phyloP scores from a whole-genome alignment of 306 rosid species.

The Chamaecrista fasciculata region DNA sequence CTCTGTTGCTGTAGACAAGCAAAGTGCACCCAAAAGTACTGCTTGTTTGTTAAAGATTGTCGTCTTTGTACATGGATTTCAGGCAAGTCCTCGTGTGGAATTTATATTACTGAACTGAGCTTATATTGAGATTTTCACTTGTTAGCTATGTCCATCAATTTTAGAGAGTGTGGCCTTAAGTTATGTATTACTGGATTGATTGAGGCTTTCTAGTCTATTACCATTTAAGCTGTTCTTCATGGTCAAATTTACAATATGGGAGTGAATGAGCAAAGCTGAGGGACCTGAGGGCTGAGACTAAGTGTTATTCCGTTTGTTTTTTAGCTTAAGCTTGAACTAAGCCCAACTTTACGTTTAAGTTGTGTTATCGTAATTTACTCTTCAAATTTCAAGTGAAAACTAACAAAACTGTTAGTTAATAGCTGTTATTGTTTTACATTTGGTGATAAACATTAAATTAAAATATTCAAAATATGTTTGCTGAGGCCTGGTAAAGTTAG shows the following conservation, averaged over 20 bases:
- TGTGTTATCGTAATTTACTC: background rate
- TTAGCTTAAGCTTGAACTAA: background rate
- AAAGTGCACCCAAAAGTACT: conserved; percentile 39
- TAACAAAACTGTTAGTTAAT: background rate
- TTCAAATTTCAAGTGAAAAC: background rate
- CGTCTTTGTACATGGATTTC: conserved; percentile 96
- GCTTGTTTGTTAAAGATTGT: conserved; percentile 73
- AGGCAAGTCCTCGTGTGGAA: conserved; percentile 60
- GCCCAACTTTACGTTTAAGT: background rate
- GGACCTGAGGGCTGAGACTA: background rate
- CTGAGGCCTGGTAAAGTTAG: background rate
- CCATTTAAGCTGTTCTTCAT: conserved; percentile 10
- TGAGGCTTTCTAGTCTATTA: conserved; percentile 12
- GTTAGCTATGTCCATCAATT: background rate
- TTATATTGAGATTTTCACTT: conserved; percentile 27
- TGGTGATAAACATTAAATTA: background rate
- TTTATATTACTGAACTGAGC: too few species aligned
- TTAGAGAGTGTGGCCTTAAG: background rate
- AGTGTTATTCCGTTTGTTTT: background rate
- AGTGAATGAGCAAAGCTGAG: background rate
- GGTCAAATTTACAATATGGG: conserved; percentile 17
- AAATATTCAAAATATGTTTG: conserved; percentile 11
- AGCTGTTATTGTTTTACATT: background rate
- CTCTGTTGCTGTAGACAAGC: conserved; percentile 40
- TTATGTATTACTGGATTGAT: background rate